phyloP scores from a whole-genome alignment of 2,329 filamentous ascomycete genomes.

The Ustulina deusta region DNA sequence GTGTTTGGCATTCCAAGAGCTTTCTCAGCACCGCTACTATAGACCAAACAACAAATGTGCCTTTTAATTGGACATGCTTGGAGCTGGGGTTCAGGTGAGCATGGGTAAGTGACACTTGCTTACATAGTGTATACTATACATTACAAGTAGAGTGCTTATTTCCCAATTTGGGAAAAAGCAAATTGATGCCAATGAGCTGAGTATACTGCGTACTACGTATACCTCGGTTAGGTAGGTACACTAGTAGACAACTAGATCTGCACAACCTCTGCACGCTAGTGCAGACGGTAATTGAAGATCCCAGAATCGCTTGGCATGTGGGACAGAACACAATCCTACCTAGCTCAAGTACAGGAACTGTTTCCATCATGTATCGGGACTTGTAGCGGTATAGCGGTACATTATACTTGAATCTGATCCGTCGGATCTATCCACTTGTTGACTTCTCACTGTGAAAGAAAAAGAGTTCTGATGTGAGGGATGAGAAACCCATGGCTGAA shows the following conservation, averaged over 20 bases:
- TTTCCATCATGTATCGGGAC: slow-evolving; percentile 8
- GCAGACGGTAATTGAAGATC: slow-evolving; percentile 8
- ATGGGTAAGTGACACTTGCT: slow-evolving; percentile 1
- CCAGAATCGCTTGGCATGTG: slow-evolving; percentile 3
- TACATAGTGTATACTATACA: no score
- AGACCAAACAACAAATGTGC: no score
- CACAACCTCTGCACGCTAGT: neutral
- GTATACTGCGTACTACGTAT: no score
- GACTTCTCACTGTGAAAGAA: slow-evolving; percentile 12
- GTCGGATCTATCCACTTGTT: neutral
- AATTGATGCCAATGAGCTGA: slow-evolving; percentile 13
- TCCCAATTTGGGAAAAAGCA: slow-evolving; percentile 13
- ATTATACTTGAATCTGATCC: neutral
- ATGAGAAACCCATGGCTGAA: neutral
- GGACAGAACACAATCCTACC: no score
- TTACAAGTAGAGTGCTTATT: no score
- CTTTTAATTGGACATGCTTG: neutral
- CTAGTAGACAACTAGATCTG: neutral
- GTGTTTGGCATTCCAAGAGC: neutral
- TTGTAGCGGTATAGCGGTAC: neutral
- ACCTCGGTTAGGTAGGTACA: no score
- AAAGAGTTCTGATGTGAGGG: neutral
- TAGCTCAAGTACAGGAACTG: slow-evolving; percentile 1
- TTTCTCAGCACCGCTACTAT: no score
- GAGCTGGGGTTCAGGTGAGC: slow-evolving; percentile 7